Base-by-base conservation (phyloP, 768 basidiomycete genomes). In the Auricularia auricula-judae region DNA sequence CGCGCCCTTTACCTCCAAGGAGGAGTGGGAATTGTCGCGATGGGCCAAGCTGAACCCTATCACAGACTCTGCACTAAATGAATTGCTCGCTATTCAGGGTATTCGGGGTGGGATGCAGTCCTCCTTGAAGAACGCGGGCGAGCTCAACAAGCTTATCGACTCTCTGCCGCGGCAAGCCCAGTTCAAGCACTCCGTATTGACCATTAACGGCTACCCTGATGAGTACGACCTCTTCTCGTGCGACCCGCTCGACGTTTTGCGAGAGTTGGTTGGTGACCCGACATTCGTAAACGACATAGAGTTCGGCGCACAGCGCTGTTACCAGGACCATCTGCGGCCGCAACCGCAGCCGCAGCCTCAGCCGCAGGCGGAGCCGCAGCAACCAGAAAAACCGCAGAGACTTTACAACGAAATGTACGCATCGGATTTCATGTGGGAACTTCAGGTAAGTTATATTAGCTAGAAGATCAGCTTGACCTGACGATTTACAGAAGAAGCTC, bases 361-460 rank as follows among this genome's bases (percentile, higher is more conserved):
- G 29, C 29, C 29, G 23, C 23, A 29, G 23, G 23, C 23, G 23
- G 23, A 29, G 23, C 23, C 23, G 29, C 2, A 29, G 29, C 29
- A 29, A 29, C 29, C 36, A 65, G 8, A 64, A 67, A 3, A 42
- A 42, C 12, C 39, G 8, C 69, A 68, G 2, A 66, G 72, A 4
- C 63, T 74, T 8, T 78, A 70, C 61, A 67, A 71, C 23, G 75
- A 80, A 64, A 78, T 78, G 74, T 74, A 72, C 68, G 76, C 75
- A 1, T 73, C 65, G 0, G 66, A 74, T 21, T 78, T 75, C 76
- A 76, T 76, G 76, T 68, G 71, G 67, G 68, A 69, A 34, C 67
- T 69, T 33, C 74, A 80, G 75, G 76, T 78, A 65, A 63, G 68
- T 3, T 2, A 29, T 29, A 2, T 3, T 29, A 29, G 29, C 29